A percentile compares a stretch with the other conserved stretches of the same genome.
Conservation (phyloP, 345 rosid species). For the Pseudoturritis turrita region DNA sequence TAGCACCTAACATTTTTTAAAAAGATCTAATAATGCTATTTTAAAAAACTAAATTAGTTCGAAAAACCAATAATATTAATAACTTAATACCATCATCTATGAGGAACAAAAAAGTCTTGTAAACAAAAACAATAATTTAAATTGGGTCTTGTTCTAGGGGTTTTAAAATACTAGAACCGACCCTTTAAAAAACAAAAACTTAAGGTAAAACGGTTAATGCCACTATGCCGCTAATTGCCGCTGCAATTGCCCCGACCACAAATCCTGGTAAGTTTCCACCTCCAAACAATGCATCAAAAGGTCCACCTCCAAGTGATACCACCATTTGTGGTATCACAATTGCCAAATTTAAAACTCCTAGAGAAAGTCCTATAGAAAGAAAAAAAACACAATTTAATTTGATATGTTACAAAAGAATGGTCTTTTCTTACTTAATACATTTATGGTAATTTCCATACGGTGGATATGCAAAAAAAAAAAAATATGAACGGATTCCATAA, state of each 20-base stretch:
- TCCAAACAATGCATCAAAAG: slow-evolving; percentile 15
- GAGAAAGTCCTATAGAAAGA: slow-evolving; percentile 53
- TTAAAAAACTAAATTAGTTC: not conserved
- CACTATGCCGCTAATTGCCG: slow-evolving; percentile 6
- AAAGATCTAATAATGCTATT: not conserved
- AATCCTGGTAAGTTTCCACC: slow-evolving; percentile 29
- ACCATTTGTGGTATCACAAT: slow-evolving; percentile 59
- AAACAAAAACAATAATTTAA: not conserved
- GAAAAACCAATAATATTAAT: not conserved
- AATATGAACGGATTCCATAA: not conserved
- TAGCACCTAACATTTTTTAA: too few relatives aligned
- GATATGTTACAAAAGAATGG: not conserved
- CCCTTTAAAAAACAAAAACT: not conserved
- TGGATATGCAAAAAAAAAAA: not conserved
- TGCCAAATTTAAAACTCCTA: slow-evolving; percentile 75
- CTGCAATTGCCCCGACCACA: slow-evolving; percentile 21
- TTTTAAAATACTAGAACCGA: not conserved
- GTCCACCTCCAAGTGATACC: slow-evolving; percentile 22
- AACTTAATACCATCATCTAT: not conserved
- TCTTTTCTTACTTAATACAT: not conserved
- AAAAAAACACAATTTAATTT: not conserved
- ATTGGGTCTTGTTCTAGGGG: not conserved
- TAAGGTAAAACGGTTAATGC: slow-evolving; percentile 22
- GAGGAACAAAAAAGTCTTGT: not conserved
- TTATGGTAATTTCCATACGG: not conserved